These are phyloP conservation scores for Ormosia semicastrata DNA, from an alignment of 306 rosid genomes.

Conservation along the genomic window DNA sequence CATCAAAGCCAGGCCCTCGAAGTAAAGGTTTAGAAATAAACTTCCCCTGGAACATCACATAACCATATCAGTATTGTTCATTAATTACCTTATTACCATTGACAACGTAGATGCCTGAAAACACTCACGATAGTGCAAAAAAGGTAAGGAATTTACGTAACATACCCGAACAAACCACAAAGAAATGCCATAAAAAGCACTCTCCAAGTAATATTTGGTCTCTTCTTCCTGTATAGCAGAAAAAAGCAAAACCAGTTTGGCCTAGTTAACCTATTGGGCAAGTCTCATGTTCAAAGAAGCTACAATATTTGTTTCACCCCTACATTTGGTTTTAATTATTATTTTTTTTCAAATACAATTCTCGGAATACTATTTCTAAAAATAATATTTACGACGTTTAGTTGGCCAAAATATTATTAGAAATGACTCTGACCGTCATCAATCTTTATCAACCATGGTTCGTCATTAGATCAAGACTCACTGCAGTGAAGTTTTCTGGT, in stretches of 20 bases:
- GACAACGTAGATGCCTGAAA: not conserved
- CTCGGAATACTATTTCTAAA: no score
- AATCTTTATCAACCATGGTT: no score
- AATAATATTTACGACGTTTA: no score
- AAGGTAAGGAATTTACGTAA: no score
- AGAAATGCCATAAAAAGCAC: constrained; percentile 47
- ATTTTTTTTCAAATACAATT: no score
- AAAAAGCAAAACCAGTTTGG: not conserved
- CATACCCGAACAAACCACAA: constrained; percentile 66
- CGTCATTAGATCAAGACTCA: no score
- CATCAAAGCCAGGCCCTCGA: constrained; percentile 34
- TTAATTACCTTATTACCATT: not conserved
- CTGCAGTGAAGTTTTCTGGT: no score
- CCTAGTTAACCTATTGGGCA: not conserved
- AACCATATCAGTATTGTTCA: not conserved
- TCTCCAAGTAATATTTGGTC: constrained; percentile 54
- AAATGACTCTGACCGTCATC: no score
- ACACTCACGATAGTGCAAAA: no score
- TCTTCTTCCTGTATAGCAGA: constrained; percentile 33
- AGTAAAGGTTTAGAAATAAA: constrained; percentile 41
- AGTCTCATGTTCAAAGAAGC: not conserved
- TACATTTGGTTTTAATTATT: no score
- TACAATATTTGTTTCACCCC: not conserved
- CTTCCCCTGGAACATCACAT: constrained; percentile 39
- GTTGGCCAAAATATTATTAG: no score